A percentile compares a stretch with the other conserved stretches of the same genome.
Evolutionary conservation across 352 stramenopile genomes (phyloP).

Genomic region (Phytophthora aleatoria): DNA sequence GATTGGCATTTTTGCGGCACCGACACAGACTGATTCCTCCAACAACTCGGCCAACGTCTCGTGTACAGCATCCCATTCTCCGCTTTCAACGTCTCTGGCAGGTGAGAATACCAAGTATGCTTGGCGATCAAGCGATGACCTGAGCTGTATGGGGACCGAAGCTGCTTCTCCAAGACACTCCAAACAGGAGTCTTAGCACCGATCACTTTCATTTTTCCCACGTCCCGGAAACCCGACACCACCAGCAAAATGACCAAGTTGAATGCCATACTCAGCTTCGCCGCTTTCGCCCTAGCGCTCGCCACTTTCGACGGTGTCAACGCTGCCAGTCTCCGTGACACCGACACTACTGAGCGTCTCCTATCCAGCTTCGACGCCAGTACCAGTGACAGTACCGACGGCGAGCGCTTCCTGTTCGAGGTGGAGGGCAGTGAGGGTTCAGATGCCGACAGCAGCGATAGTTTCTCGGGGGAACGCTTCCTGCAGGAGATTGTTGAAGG

Average conservation of each 20-base stretch:
- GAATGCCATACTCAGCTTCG: slow-evolving; percentile 30
- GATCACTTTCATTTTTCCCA: slow-evolving; percentile 28
- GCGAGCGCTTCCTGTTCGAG: slow-evolving; percentile 25
- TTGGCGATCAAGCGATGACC: background rate
- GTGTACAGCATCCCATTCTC: background rate
- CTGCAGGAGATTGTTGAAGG: slow-evolving; percentile 10
- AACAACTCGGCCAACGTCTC: background rate
- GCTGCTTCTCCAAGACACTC: background rate
- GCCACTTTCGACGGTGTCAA: slow-evolving; percentile 15
- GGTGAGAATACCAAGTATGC: background rate
- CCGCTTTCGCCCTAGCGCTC: slow-evolving; percentile 12
- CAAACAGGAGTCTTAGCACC: background rate
- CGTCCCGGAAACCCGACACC: background rate
- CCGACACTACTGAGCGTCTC: background rate
- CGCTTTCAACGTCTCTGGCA: slow-evolving; percentile 13
- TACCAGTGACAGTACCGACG: slow-evolving; percentile 14
- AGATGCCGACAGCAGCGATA: slow-evolving; percentile 12
- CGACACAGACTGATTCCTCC: background rate
- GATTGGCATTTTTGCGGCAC: background rate
- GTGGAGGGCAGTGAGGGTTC: slow-evolving; percentile 16
- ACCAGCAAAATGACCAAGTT: slow-evolving; percentile 30
- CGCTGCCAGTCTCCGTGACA: slow-evolving; percentile 18
- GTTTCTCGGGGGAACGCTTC: slow-evolving; percentile 12
- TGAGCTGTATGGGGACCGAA: background rate
- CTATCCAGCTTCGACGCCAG: slow-evolving; percentile 15